Evolutionary conservation across 345 rosid species (phyloP), one percentile per base, ranked within the genome.

Genomic region (Kandelia obovata): DNA sequence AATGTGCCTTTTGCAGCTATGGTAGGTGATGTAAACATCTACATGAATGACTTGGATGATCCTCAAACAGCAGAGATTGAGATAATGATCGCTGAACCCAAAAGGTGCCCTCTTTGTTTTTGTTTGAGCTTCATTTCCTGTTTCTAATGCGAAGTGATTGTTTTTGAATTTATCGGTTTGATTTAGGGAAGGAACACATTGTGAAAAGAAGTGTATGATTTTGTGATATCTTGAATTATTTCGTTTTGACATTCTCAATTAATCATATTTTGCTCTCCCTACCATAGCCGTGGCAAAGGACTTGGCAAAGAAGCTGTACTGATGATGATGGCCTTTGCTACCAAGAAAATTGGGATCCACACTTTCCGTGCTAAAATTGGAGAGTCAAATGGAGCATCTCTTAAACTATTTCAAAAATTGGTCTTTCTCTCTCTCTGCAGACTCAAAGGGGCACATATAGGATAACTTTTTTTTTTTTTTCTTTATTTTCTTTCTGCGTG

Each of bases 11-110:
- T 69, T 75, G 58, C 91, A 91, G 94, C 94, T 13, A 92, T 95
- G 96, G 81, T 84, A 3, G 96, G 99, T 63, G 99, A 92, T 83
- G 96, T 92, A 72, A 92, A 95, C 67, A 80, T 90, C 66, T 95
- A 92, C 82, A 85, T 90, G 97, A 95, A 92, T 76, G 99, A 95
- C 78, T 66, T 86, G 77, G 99, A 95, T 31, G 90, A 92, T 69
- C 81, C 86, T 47, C 88, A 84, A 46, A 62, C 87, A 76, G 96
- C 93, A 53, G 97, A 90, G 81, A 74, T 92, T 17, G 97, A 95
- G 76, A 92, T 95, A 76, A 95, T 95, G 99, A 90, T 95, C 59
- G 96, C 96, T 66, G 96, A 95, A 68, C 79, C 85, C 28, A 80
- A 73, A 81, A 88, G 99, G 96, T 95, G 82, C 32, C 49, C 49